Evolutionary conservation across 192 early-diverging fungal genomes (phyloP).

Genomic region (Linnemannia zychae): DNA sequence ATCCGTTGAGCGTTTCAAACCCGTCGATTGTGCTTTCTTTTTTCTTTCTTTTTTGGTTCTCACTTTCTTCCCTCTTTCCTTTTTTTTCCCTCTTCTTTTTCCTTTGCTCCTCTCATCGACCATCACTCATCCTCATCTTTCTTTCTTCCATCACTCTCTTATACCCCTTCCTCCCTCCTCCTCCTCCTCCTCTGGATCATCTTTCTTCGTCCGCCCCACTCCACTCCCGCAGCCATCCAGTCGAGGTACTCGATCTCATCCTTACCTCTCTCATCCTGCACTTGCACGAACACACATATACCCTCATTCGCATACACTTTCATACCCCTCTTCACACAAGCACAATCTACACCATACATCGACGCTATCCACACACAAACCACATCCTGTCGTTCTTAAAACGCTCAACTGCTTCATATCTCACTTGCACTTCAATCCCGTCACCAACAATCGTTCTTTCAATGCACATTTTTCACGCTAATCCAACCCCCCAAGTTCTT

Average conservation of each 20-base stretch:
- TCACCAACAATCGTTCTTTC: not conserved
- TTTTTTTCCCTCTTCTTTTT: not conserved
- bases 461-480: not conserved
- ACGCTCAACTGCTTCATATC: not conserved
- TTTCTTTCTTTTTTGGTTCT: not conserved
- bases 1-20: not conserved
- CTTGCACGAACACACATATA: not conserved
- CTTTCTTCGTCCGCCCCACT: not conserved
- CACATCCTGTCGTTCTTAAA: not conserved
- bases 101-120: not conserved
- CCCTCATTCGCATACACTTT: not conserved
- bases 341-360: not conserved
- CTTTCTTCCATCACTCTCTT: constrained; percentile 3
- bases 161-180: not conserved
- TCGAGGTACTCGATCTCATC: constrained; percentile 4
- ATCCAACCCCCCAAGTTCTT: not conserved
- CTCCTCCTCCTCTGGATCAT: constrained; percentile 3
- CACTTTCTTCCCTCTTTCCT: not conserved
- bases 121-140: constrained; percentile 1
- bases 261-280: not conserved
- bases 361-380: not conserved
- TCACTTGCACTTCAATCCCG: not conserved
- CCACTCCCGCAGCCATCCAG: constrained; percentile 1
- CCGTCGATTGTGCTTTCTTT: not conserved
- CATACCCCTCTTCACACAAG: not conserved